A percentile compares a stretch with the other conserved stretches of the same genome.
Evolutionary conservation across 2,329 filamentous ascomycete species (phyloP).

Genomic region (Aspergillus clavatus): DNA sequence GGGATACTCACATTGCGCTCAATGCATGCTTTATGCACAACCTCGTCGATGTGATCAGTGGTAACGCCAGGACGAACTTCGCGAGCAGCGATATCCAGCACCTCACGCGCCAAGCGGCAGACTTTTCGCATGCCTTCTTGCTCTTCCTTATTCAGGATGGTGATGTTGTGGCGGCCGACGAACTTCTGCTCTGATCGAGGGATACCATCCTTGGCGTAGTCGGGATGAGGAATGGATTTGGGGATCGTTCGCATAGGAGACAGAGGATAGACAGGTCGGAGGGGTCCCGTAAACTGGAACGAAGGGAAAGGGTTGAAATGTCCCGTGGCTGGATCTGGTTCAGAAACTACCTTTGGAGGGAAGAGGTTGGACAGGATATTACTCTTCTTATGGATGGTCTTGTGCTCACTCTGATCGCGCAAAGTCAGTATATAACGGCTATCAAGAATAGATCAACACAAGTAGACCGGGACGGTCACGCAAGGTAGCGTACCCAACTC

Average conservation of each 20-base stretch:
- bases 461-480: conserved; percentile 23
- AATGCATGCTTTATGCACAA: conserved; percentile 91
- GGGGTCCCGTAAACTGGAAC: conserved; percentile 72
- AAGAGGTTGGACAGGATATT: conserved; percentile 68
- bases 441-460: conserved; percentile 4
- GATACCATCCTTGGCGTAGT: conserved; percentile 83
- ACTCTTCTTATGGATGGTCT: conserved; percentile 76
- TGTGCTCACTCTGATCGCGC: conserved; percentile 67
- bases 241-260: conserved; percentile 69
- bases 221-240: conserved; percentile 73
- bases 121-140: conserved; percentile 91
- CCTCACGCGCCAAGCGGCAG: conserved; percentile 79
- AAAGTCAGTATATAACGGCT: conserved; percentile 10
- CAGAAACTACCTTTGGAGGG: conserved; percentile 77
- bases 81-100: conserved; percentile 83
- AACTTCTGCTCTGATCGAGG: conserved; percentile 61
- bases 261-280: conserved; percentile 84
- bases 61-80: conserved; percentile 86
- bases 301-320: conserved; percentile 88
- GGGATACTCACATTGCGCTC: conserved; percentile 71
- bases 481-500: conserved; percentile 73
- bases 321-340: conserved; percentile 85
- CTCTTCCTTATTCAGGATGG: conserved; percentile 71
- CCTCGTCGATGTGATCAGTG: conserved; percentile 89
- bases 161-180: conserved; percentile 71